Evolutionary conservation across 202 grass and related monocot genomes (phyloP), one percentile per base, ranked within the genome.

Genomic region (Panicum hallii): DNA sequence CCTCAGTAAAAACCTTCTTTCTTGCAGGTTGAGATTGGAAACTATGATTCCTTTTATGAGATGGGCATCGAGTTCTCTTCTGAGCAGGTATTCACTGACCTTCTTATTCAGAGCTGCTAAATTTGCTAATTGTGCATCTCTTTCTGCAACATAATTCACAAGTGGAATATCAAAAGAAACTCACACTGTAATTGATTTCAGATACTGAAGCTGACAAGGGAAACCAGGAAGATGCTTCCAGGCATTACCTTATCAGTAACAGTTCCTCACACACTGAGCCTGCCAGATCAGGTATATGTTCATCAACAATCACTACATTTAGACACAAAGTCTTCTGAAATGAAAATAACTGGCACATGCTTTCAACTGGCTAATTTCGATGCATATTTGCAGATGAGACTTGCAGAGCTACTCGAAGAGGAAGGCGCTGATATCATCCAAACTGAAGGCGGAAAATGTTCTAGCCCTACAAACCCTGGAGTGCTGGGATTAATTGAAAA

Each of bases 401-500:
- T 99, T 75, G 93, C 97, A 20, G 97, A 99, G 63, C 77, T 90
- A 78, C 91, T 99, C 0, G 82, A 99, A 91, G 90, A 94, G 76
- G 97, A 99, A 85, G 93, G 91, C 8, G 93, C 83, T 12, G 93
- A 99, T 79, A 92, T 99, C 68, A 97, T 99, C 26, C 91, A 99
- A 82, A 96, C 93, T 15, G 97, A 99, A 88, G 97, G 97, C 1
- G 97, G 97, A 6, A 99, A 96, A 83, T 94, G 82, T 74, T 92
- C 93, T 41, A 94, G 72, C 49, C 97, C 93, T 2, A 90, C 91
- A 83, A 99, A 91, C 48, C 80, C 93, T 11, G 97, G 93, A 17
- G 84, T 96, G n/a, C 93, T 91, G 78, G 97, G 97, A 42, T 74
- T 99, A 74, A 99, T 99, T 47, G 97, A 94, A 88, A 99, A 99